A percentile compares a stretch with the other conserved stretches of the same genome.
These are phyloP conservation scores for Kwoniella botswanensis DNA, from an alignment of 768 basidiomycete species.

Conservation along the genomic window DNA sequence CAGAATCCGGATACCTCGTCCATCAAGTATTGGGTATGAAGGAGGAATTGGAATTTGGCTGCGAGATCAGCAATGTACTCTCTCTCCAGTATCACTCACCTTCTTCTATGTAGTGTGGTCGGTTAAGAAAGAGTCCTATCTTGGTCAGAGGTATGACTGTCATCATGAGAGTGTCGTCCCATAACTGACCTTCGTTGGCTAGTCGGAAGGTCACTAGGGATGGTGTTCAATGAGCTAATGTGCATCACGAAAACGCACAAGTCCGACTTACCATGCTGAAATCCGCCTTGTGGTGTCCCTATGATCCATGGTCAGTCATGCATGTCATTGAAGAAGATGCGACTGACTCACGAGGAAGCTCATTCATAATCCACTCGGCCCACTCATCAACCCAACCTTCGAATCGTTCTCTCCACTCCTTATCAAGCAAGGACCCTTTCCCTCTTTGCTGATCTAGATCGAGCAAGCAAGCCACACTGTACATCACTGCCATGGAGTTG, in stretches of 20 bases:
- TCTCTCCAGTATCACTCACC: constrained; percentile 8
- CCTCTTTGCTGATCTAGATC: constrained; percentile 58
- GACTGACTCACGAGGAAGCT: constrained; percentile 36
- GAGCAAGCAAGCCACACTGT: constrained; percentile 24
- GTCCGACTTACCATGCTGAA: constrained; percentile 47
- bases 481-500: constrained; percentile 34
- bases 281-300: constrained; percentile 42
- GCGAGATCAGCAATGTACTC: background rate
- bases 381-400: constrained; percentile 60
- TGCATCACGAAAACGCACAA: background rate
- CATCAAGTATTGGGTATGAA: constrained; percentile 55
- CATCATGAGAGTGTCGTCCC: constrained; percentile 69
- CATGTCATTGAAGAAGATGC: background rate
- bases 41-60: constrained; percentile 54
- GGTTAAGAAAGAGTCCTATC: constrained; percentile 64
- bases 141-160: constrained; percentile 65
- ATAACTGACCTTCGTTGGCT: constrained; percentile 59
- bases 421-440: constrained; percentile 49
- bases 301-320: background rate
- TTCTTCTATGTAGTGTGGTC: constrained; percentile 65
- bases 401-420: constrained; percentile 26
- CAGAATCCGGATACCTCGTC: constrained; percentile 52
- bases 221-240: background rate
- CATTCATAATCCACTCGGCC: constrained; percentile 64
- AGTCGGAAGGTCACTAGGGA: constrained; percentile 47